phyloP scores from a whole-genome alignment of 495 filamentous ascomycete species.

The Articulospora tetracladia region DNA sequence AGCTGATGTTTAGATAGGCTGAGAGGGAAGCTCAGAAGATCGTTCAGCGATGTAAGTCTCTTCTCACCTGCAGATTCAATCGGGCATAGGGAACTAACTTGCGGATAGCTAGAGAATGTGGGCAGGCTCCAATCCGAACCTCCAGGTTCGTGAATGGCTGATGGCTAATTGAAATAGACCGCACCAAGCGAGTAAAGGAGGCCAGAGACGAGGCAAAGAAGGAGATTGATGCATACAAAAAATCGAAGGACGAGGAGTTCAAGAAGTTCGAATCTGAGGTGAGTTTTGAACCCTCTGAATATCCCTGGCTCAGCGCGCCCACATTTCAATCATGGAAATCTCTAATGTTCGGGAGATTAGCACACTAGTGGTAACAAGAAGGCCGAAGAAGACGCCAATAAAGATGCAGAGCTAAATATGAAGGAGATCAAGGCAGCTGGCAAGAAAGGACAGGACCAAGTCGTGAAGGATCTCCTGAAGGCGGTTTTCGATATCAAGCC shows the following conservation, averaged over 20 bases:
- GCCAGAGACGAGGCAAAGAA: conserved; percentile 94
- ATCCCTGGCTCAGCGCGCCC: background rate
- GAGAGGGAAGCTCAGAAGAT: conserved; percentile 99
- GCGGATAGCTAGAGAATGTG: conserved; percentile 69
- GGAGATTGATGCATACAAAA: conserved; percentile 93
- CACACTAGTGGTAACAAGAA: conserved; percentile 53
- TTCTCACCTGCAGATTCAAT: background rate
- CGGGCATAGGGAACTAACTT: background rate
- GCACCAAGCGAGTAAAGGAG: conserved; percentile 94
- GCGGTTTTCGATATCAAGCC: conserved; percentile 79
- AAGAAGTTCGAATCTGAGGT: conserved; percentile 94
- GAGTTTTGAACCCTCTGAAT: conserved; percentile 25
- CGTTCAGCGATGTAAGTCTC: conserved; percentile 79
- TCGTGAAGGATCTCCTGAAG: conserved; percentile 73
- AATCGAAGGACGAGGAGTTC: conserved; percentile 88
- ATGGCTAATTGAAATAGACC: conserved; percentile 53
- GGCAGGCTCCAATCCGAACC: conserved; percentile 11
- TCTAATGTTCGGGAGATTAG: conserved; percentile 25
- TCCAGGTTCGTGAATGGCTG: background rate
- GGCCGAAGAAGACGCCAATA: conserved; percentile 54
- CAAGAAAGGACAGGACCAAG: conserved; percentile 70
- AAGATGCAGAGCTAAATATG: conserved; percentile 65
- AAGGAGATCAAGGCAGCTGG: conserved; percentile 78
- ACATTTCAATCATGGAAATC: background rate
- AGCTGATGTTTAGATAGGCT: conserved; percentile 52